Base-by-base conservation (phyloP, 2,329 filamentous ascomycete genomes). In the Drechslera avenae region DNA sequence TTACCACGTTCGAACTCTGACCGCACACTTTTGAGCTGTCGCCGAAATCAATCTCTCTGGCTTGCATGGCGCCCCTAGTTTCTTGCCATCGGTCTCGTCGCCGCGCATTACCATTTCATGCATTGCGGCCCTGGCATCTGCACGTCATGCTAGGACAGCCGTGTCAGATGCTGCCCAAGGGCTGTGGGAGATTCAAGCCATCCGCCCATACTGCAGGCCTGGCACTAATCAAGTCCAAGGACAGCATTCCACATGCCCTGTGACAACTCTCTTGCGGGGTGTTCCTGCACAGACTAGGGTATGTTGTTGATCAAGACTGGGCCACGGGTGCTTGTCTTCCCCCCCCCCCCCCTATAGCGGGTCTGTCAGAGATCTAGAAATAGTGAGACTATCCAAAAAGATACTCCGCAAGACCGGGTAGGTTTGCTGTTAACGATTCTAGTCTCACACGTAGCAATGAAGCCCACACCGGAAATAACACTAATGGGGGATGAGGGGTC, bases 11-110 rank as follows among this genome's bases (percentile, higher is more conserved):
- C 46, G 63, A 54, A 47, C 60, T 60, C 53, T 61, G 55, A 50
- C 56, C 57, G 54, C 64, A 59, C 59, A 52, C 48, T 23, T 47
- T 57, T 46, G 35, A 43, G 50, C 46, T 60, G 56, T 55, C 52
- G 56, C 60, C 50, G 56, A 53, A 55, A 50, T 43, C 32, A 26
- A 33, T 57, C 60, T 67, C 60, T 67, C 63, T 72, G 61, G 69
- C 67, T 62, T 67, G 69, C 69, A 72, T 72, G 57, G 64, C 50
- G 63, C 65, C 66, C 67, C 23, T n/a, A 64, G 61, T 64, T 44
- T 47, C 57, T 56, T 50, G 46, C 54, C 44, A 54, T 64, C 50
- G 46, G 44, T 47, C 43, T 51, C 50, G 28, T 55, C 46, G 47
- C 52, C 48, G 26, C 49, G 44, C 54, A 47, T 45, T 44, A 30